Base-by-base conservation (phyloP, 805 yeast species). In the Barnettozyma siamensis region DNA sequence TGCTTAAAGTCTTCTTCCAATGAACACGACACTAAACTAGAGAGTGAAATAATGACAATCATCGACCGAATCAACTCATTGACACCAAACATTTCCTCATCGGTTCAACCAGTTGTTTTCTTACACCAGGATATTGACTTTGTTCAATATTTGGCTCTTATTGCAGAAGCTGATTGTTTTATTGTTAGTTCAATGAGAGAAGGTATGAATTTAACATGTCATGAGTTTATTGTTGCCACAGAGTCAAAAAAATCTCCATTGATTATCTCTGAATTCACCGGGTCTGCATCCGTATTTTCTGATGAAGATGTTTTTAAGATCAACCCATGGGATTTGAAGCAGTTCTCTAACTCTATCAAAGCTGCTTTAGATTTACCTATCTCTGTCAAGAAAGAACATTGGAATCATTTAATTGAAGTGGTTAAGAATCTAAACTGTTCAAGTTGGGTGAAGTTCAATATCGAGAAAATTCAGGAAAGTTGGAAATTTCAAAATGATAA, bases 161-260 rank as follows among this genome's bases (percentile, higher is more conserved):
- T 85, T 35, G 67, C 79, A 29, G 97, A 88, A 57, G 96, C 98
- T 1, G 94, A 87, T 50, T 70, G 78, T 1, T 93, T 93, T 55
- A 79, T 85, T 33, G 96, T 91, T 2, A 80, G 94, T 9, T 85
- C 96, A 2, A 75, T 91, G 71, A 80, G 99, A 58, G 99, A 93
- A 62, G 99, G 99, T 20, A 85, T 93, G 88, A 93, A 93, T 54
- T 70, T 93, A 56, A 89, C 98, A 0, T 91, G 96, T 52, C 99
- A 93, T 58, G 99, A 93, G 60, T 93, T 83, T 59, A 75, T 88
- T 32, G 82, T 81, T 41, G 85, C 95, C 20, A 76, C 93, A 1
- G 64, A 69, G 18, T 77, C 75, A 32, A 76, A 76, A 44, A 80
- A 83, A 49, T 83, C 96, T 0, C 96, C 96, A 2, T 70, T 91